Percentiles rank a stretch among this genome's conserved stretches.
Conservation (phyloP, 106 monocot genomes). For the Dactylorhiza incarnata region DNA sequence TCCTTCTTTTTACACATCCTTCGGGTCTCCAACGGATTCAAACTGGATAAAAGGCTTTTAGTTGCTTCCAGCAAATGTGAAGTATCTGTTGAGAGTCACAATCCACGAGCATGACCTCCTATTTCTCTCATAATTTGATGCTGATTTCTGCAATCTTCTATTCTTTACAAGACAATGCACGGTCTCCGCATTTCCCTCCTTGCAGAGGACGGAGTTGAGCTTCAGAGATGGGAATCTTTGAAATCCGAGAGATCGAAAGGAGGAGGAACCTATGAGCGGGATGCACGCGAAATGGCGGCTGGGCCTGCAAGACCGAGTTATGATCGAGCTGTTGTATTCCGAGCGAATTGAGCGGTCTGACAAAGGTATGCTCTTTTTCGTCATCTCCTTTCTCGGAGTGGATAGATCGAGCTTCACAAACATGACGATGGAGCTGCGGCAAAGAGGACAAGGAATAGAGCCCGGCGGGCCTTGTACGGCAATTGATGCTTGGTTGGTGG, state of each 20-base stretch:
- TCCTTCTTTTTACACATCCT: too few relatives aligned
- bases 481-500: conserved; percentile 39
- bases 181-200: conserved; percentile 30
- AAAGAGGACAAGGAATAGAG: conserved; percentile 72
- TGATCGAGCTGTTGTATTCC: conserved; percentile 20
- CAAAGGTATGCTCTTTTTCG: conserved; percentile 34
- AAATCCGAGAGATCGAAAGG: conserved; percentile 37
- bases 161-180: conserved; percentile 27
- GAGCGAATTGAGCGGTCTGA: conserved; percentile 26
- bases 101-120: conserved; percentile 30
- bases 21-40: too few relatives aligned
- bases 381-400: conserved; percentile 27
- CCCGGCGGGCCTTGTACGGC: conserved; percentile 40
- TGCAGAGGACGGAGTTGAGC: conserved; percentile 35
- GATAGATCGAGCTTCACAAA: conserved; percentile 35
- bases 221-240: conserved; percentile 39
- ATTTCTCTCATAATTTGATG: conserved; percentile 31
- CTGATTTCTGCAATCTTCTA: conserved; percentile 27
- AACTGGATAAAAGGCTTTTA: not conserved
- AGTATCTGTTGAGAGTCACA: conserved; percentile 27
- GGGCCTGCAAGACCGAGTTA: conserved; percentile 3
- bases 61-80: conserved; percentile 18
- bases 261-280: conserved; percentile 23
- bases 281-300: conserved; percentile 2
- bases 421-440: conserved; percentile 48